These are phyloP conservation scores for Agaricus blazei DNA, from an alignment of 768 basidiomycete species.

Conservation along the genomic window DNA sequence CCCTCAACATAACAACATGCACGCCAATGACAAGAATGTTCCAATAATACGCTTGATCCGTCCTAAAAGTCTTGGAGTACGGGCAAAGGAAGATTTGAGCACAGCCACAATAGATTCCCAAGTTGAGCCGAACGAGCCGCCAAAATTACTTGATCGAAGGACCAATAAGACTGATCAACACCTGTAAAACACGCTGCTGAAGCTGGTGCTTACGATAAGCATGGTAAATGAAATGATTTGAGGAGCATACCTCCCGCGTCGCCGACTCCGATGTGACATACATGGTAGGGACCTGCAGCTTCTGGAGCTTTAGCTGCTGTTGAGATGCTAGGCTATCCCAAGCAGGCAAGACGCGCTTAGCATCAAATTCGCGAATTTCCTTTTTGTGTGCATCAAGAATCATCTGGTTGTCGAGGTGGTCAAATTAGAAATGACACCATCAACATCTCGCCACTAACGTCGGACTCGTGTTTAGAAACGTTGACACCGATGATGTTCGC, in stretches of 20 bases:
- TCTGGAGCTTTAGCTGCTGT: slow-evolving; percentile 63
- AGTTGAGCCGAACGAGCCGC: background rate
- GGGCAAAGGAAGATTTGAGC: background rate
- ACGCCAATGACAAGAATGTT: background rate
- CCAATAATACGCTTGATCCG: too few relatives aligned
- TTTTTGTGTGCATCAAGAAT: slow-evolving; percentile 57
- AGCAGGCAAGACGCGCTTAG: slow-evolving; percentile 61
- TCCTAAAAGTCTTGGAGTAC: background rate
- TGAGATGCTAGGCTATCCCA: slow-evolving; percentile 73
- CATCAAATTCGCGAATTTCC: slow-evolving; percentile 65
- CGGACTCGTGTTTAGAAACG: slow-evolving; percentile 65
- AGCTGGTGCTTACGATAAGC: slow-evolving; percentile 33
- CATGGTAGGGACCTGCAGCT: slow-evolving; percentile 67
- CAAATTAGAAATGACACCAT: background rate
- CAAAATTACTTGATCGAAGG: slow-evolving; percentile 10
- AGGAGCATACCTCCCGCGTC: slow-evolving; percentile 51
- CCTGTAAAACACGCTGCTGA: slow-evolving; percentile 66
- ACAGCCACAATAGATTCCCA: background rate
- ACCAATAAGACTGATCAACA: slow-evolving; percentile 52
- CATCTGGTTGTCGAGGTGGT: slow-evolving; percentile 37
- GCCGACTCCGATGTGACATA: slow-evolving; percentile 43
- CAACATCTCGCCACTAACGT: slow-evolving; percentile 31
- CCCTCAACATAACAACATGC: background rate
- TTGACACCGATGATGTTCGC: slow-evolving; percentile 60
- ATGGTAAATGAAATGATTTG: background rate